These are phyloP conservation scores for Candida hispaniensis DNA, from an alignment of 805 yeast genomes.

Conservation along the genomic window DNA sequence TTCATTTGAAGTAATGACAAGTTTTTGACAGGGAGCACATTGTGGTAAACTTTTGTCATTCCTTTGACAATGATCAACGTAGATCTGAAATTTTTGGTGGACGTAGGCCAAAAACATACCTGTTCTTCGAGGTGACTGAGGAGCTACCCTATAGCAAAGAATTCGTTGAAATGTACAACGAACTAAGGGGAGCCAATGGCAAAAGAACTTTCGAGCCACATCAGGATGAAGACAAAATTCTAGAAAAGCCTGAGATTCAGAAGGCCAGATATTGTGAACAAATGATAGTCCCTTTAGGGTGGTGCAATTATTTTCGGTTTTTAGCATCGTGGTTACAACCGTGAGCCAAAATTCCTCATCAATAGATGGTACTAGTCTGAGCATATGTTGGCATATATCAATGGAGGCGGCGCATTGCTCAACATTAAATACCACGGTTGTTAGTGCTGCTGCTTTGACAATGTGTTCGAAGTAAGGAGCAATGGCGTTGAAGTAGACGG, in stretches of 20 bases:
- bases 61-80: constrained; percentile 8
- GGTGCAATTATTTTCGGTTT: constrained; percentile 49
- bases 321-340: constrained; percentile 47
- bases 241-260: constrained; percentile 4
- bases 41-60: constrained; percentile 4
- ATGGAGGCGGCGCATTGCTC: constrained; percentile 32
- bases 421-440: constrained; percentile 28
- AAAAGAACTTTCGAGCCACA: constrained; percentile 48
- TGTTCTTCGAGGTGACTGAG: constrained; percentile 6
- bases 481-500: constrained; percentile 7
- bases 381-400: constrained; percentile 34
- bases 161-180: constrained; percentile 58
- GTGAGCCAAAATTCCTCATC: constrained; percentile 74
- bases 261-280: constrained; percentile 34
- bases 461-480: constrained; percentile 28
- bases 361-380: constrained; percentile 28
- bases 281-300: constrained; percentile 55
- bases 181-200: constrained; percentile 73
- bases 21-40: constrained; percentile 2
- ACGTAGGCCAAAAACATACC: constrained; percentile 2
- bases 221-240: constrained; percentile 23
- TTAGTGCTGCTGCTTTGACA: constrained; percentile 29
- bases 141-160: constrained; percentile 51
- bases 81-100: constrained; percentile 3
- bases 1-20: constrained; percentile 1